Conservation (phyloP, 2,329 filamentous ascomycete species). For the Tolypocladium endophyticum region DNA sequence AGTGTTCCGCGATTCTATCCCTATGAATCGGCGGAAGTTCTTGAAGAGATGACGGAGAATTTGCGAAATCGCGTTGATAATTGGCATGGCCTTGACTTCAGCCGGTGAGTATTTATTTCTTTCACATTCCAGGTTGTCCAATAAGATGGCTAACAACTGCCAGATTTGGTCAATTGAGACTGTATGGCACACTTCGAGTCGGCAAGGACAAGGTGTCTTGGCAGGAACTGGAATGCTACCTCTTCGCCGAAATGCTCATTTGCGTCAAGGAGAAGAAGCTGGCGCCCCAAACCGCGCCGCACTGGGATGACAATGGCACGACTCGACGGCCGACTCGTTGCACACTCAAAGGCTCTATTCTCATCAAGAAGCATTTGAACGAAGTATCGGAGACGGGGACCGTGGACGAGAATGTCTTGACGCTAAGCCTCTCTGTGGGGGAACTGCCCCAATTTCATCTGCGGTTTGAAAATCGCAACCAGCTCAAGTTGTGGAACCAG, state of each 20-base stretch:
- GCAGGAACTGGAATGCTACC: slow-evolving; percentile 95
- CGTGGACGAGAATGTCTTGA: slow-evolving; percentile 73
- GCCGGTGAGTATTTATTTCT: slow-evolving; percentile 40
- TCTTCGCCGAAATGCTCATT: slow-evolving; percentile 98
- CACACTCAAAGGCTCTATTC: slow-evolving; percentile 90
- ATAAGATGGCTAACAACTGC: slow-evolving; percentile 5
- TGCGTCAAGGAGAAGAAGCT: slow-evolving; percentile 96
- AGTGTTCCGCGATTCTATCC: slow-evolving; percentile 52
- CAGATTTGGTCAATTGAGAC: slow-evolving; percentile 81
- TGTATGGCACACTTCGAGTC: slow-evolving; percentile 83
- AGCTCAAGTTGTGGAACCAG: slow-evolving; percentile 85
- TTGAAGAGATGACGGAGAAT: slow-evolving; percentile 80
- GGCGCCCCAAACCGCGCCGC: slow-evolving; percentile 34
- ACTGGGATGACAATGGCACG: slow-evolving; percentile 54
- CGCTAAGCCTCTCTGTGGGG: slow-evolving; percentile 78
- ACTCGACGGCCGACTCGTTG: slow-evolving; percentile 62
- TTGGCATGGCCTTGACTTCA: slow-evolving; percentile 94
- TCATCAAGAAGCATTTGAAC: slow-evolving; percentile 96
- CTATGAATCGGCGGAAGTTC: slow-evolving; percentile 63
- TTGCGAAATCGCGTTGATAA: slow-evolving; percentile 86
- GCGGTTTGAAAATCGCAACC: slow-evolving; percentile 71
- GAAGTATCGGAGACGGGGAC: slow-evolving; percentile 64
- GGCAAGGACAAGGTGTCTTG: slow-evolving; percentile 94
- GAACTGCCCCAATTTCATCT: slow-evolving; percentile 93
- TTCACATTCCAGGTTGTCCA: neutral